Conservation (phyloP, 306 rosid species). For the Herpetospermum pedunculosum region DNA sequence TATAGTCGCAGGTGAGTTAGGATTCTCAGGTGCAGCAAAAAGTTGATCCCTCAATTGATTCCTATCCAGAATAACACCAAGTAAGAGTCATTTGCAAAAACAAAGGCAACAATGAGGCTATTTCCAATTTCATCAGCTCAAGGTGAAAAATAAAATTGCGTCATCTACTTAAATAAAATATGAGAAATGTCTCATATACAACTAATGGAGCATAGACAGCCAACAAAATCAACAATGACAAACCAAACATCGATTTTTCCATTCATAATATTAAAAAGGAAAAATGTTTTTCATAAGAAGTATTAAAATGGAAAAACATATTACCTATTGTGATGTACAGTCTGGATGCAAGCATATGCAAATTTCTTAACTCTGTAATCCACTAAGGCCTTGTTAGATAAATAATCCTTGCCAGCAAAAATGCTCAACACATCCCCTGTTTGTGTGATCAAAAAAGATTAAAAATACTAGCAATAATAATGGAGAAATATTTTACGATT, state of each 20-base stretch:
- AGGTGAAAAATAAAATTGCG: not conserved
- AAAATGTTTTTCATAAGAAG: not conserved
- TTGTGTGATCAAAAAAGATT: slow-evolving; percentile 13
- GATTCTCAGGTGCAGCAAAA: slow-evolving; percentile 38
- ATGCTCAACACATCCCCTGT: slow-evolving; percentile 61
- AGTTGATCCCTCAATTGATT: slow-evolving; percentile 57
- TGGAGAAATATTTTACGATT: not conserved
- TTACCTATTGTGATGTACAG: slow-evolving; percentile 76
- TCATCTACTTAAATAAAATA: not conserved
- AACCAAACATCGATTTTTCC: not conserved
- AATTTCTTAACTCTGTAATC: slow-evolving; percentile 68
- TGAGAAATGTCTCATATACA: not conserved
- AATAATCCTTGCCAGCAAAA: slow-evolving; percentile 67
- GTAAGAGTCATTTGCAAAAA: slow-evolving; percentile 16
- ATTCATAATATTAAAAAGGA: not conserved
- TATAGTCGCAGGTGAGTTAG: slow-evolving; percentile 32
- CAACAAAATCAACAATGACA: not conserved
- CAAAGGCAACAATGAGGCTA: not conserved
- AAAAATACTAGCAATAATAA: not conserved
- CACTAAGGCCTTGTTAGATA: slow-evolving; percentile 45
- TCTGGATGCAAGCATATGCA: slow-evolving; percentile 55
- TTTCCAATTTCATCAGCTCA: not conserved
- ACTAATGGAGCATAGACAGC: not conserved
- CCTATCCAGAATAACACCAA: slow-evolving; percentile 34
- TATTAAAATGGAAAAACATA: not conserved